phyloP scores from a whole-genome alignment of 345 rosid genomes.

The Capsella bursapastoris region DNA sequence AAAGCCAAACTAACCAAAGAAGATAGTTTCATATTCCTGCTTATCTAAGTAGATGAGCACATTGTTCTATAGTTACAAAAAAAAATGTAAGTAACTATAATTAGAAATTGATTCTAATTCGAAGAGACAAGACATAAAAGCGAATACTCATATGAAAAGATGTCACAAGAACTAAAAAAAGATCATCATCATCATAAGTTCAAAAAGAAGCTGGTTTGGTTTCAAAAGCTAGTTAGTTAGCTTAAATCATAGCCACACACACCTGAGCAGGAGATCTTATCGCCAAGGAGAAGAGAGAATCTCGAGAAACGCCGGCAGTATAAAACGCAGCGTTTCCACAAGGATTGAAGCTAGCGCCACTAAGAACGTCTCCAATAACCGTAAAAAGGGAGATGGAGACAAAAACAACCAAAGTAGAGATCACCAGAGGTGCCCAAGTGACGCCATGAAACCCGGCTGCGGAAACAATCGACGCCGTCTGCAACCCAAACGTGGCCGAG shows the following conservation, averaged over 20 bases:
- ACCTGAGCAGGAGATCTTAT: constrained; percentile 92
- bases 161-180: not conserved
- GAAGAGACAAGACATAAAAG: constrained; percentile 22
- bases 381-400: constrained; percentile 64
- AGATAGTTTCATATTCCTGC: not conserved
- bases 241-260: constrained; percentile 11
- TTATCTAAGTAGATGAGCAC: not conserved
- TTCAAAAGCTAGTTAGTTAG: constrained; percentile 10
- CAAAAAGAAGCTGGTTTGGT: not conserved
- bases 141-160: constrained; percentile 14
- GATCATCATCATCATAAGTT: not conserved
- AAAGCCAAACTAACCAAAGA: constrained; percentile 5
- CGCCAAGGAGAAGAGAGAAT: constrained; percentile 82
- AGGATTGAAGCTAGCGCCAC: constrained; percentile 97
- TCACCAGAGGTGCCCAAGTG: constrained; percentile 57
- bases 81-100: constrained; percentile 5
- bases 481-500: constrained; percentile 65
- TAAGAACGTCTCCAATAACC: constrained; percentile 59
- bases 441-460: constrained; percentile 55
- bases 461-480: constrained; percentile 58
- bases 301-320: constrained; percentile 77
- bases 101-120: constrained; percentile 14
- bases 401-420: constrained; percentile 63
- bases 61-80: not conserved
- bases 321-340: constrained; percentile 83